Percentiles rank a stretch among this genome's conserved stretches.
Evolutionary conservation across 176 grass and related monocot species (phyloP).

Genomic region (Musa beccarii): DNA sequence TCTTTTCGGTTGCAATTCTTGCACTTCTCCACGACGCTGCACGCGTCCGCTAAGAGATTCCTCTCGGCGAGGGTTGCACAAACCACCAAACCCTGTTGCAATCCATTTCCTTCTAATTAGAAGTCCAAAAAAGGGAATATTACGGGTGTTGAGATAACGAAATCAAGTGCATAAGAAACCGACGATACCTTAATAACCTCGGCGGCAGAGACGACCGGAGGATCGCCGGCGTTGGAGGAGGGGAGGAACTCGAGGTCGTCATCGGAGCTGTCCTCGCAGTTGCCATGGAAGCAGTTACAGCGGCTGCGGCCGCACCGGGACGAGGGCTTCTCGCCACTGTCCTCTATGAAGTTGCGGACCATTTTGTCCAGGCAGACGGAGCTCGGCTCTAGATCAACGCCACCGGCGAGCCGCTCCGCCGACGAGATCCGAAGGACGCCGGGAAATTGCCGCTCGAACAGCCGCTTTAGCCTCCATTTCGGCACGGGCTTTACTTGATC

Average conservation of each 20-base stretch:
- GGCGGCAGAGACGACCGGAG: background rate
- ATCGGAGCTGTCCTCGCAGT: background rate
- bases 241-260: background rate
- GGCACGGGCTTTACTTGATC: background rate
- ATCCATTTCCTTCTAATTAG: background rate
- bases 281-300: slow-evolving; percentile 15
- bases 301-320: slow-evolving; percentile 1
- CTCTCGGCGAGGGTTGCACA: slow-evolving; percentile 8
- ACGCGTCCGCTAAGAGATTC: slow-evolving; percentile 9
- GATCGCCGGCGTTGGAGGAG: background rate
- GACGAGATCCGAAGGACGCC: background rate
- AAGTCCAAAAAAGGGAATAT: background rate
- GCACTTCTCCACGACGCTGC: slow-evolving; percentile 4
- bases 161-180: background rate
- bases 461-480: slow-evolving; percentile 4
- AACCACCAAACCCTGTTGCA: slow-evolving; percentile 2
- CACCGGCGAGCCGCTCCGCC: background rate
- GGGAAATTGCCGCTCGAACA: slow-evolving; percentile 7
- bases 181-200: background rate
- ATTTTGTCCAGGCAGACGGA: slow-evolving; percentile 11
- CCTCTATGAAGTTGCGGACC: slow-evolving; percentile 12
- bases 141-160: background rate
- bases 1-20: slow-evolving; percentile 4
- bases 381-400: background rate
- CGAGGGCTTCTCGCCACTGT: background rate